Conservation (phyloP, 768 basidiomycete species). For the Boletus bicolor region DNA sequence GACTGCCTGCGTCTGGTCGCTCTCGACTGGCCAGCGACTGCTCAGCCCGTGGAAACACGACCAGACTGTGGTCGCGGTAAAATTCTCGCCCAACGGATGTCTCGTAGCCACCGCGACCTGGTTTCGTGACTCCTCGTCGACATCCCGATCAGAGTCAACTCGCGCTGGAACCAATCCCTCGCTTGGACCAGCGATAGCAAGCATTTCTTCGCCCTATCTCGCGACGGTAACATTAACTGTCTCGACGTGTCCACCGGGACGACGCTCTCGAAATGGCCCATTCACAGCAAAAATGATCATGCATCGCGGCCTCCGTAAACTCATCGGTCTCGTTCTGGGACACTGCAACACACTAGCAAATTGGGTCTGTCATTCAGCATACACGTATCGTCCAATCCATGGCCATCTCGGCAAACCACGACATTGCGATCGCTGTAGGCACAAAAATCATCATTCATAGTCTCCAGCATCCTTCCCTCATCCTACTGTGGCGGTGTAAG, state of each 20-base stretch:
- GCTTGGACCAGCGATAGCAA: conserved; percentile 3
- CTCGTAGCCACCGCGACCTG: not conserved
- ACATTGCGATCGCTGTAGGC: not conserved
- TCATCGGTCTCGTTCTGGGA: conserved; percentile 11
- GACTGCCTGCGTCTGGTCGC: conserved; percentile 5
- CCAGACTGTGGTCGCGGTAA: not conserved
- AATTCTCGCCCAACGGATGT: conserved; percentile 10
- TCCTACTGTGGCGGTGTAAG: conserved; percentile 5
- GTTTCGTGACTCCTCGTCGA: not conserved
- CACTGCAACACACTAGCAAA: not conserved
- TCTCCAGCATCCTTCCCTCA: not conserved
- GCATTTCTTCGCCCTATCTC: not conserved
- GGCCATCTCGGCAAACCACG: conserved; percentile 3
- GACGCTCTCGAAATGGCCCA: not conserved
- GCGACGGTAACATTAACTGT: not conserved
- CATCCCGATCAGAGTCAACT: not conserved
- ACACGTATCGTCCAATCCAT: not conserved
- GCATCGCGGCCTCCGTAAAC: not conserved
- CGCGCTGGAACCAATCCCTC: not conserved
- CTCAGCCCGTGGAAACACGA: not conserved
- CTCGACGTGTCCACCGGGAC: not conserved
- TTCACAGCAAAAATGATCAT: not conserved
- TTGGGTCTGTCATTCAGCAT: conserved; percentile 1
- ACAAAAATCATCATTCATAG: not conserved
- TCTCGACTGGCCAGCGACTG: not conserved